A percentile compares a stretch with the other conserved stretches of the same genome.
Evolutionary conservation across 805 yeast species (phyloP).

Genomic region (Kodamaea kakaduensis): DNA sequence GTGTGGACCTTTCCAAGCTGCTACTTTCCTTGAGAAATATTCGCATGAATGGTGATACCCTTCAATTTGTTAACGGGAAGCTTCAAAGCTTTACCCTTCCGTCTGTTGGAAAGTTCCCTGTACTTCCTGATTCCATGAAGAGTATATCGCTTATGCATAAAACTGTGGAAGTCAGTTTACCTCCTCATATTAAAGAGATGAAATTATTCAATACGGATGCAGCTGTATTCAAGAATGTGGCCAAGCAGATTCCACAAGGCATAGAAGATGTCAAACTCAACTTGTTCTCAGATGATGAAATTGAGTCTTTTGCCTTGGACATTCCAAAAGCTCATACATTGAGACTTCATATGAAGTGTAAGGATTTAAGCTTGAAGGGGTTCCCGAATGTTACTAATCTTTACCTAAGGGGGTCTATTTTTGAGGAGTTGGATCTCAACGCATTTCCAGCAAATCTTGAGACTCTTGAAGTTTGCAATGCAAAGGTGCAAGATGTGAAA

Average conservation of each 20-base stretch:
- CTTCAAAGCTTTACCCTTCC: too few relatives aligned
- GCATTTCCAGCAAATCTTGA: neutral
- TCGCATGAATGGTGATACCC: too few relatives aligned
- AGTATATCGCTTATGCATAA: too few relatives aligned
- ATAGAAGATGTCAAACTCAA: neutral
- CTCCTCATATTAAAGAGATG: neutral
- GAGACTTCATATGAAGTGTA: too few relatives aligned
- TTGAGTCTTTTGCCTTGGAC: neutral
- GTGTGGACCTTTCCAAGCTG: too few relatives aligned
- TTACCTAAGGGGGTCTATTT: neutral
- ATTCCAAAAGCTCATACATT: neutral
- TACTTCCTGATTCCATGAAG: too few relatives aligned
- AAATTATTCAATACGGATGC: too few relatives aligned
- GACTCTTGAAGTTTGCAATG: neutral
- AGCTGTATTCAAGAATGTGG: too few relatives aligned
- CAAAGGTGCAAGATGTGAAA: neutral
- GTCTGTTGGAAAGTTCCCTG: too few relatives aligned
- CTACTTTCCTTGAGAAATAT: too few relatives aligned
- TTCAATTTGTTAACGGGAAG: too few relatives aligned
- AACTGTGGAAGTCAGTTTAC: neutral
- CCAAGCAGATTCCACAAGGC: neutral
- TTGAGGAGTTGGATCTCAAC: neutral
- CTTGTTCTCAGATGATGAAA: neutral
- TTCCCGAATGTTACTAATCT: neutral
- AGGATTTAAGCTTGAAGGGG: neutral